A percentile compares a stretch with the other conserved stretches of the same genome.
phyloP scores from a whole-genome alignment of 140 eudicot genomes.

The Cichorium intybus region DNA sequence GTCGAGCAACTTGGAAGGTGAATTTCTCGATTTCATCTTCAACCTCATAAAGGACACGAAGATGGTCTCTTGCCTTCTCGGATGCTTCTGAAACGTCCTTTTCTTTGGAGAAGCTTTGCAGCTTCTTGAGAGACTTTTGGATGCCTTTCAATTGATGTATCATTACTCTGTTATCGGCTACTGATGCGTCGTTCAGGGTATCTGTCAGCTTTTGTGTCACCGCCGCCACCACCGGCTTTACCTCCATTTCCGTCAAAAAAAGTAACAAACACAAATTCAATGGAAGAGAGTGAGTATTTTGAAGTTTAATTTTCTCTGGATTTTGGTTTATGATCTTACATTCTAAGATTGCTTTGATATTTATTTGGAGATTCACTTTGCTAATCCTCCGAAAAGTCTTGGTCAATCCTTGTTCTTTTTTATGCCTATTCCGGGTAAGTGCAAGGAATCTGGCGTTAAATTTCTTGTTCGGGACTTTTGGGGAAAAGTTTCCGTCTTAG shows the following conservation, averaged over 20 bases:
- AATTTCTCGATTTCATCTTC: constrained; percentile 49
- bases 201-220: constrained; percentile 41
- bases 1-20: constrained; percentile 30
- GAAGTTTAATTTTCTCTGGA: not conserved
- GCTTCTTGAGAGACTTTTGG: constrained; percentile 20
- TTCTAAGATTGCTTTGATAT: not conserved
- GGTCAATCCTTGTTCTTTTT: not conserved
- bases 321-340: not conserved
- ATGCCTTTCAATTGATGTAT: constrained; percentile 17
- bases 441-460: constrained; percentile 1
- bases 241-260: constrained; percentile 39
- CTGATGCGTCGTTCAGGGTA: constrained; percentile 28
- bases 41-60: constrained; percentile 22
- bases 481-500: too few relatives aligned
- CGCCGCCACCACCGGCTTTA: constrained; percentile 29
- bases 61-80: constrained; percentile 19
- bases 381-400: not conserved
- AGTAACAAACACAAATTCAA: not conserved
- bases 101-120: constrained; percentile 18
- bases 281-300: not conserved
- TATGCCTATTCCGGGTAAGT: not conserved
- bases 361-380: not conserved
- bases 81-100: constrained; percentile 3
- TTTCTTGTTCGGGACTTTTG: not conserved
- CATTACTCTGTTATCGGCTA: constrained; percentile 23